Evolutionary conservation across 1,139 yeast genomes (phyloP), one percentile per base, ranked within the genome.

Genomic region (Hansenula sp.): DNA sequence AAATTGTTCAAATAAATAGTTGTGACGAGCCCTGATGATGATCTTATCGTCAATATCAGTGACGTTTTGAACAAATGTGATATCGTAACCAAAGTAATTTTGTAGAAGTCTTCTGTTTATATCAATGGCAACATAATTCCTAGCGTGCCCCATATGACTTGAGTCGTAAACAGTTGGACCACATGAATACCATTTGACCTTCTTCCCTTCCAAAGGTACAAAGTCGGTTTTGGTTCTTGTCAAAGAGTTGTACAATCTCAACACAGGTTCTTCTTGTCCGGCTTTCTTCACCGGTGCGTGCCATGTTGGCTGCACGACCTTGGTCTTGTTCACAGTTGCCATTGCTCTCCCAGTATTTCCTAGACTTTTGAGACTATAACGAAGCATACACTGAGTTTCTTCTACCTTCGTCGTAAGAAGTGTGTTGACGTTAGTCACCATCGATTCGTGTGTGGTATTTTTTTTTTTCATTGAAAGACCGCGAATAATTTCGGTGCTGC

Each of bases 151-250:
- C 97, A 93, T 89, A 62, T 93, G 99, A 42, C 94, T 81, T 37
- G 94, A 83, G 65, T 93, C 96, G 60, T 93, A 93, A n/a, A 93
- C 98, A 0, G 99, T 93, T 12, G 99, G 99, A 6, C 99, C 99
- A 74, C 99, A 93, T 45, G 91, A 87, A 68, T 93, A 93, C 99
- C 99, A 93, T 3, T 91, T 77, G 42, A 93, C 84, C 48, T 77
- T 79, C 48, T 79, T 77, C 1, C 74, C 72, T 5, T 66, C 63
- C 46, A 72, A 65, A 4, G 98, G 93, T 18, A 79, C 64, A 57
- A 93, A 91, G 43, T 74, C 86, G 33, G 80, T 86, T 61, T 93
- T 93, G 33, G 80, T 65, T 53, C 96, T 76, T 11, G 98, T 93
- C 55, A 93, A 72, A 11, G 96, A 80, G 69, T 93, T 93, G 75